Evolutionary conservation across 2,329 filamentous ascomycete species (phyloP).

Genomic region (Sporothrix globosa): DNA sequence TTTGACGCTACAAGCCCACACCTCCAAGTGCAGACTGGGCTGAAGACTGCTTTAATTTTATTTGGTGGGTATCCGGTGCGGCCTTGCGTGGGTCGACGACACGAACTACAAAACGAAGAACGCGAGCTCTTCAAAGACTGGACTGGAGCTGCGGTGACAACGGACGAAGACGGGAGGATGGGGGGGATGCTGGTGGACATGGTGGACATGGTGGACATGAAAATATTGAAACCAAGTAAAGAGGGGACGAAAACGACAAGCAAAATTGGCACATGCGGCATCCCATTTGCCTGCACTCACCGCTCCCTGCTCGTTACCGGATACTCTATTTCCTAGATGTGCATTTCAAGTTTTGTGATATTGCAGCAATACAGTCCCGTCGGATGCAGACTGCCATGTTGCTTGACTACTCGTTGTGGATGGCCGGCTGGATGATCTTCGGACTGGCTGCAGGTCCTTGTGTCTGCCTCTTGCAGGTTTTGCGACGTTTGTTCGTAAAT

Average conservation of each 20-base stretch:
- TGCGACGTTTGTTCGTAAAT: background rate
- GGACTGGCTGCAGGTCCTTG: constrained; percentile 3
- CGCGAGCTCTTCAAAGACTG: too few species aligned
- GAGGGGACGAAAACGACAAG: background rate
- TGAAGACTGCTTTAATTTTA: constrained; percentile 9
- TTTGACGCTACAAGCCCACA: too few species aligned
- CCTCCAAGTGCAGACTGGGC: background rate
- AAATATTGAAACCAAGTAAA: background rate
- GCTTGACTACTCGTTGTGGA: background rate
- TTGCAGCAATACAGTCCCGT: background rate
- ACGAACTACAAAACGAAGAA: background rate
- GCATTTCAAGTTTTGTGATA: background rate
- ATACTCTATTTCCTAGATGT: constrained; percentile 1
- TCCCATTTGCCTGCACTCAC: background rate
- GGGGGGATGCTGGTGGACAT: too few species aligned
- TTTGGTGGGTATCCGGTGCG: background rate
- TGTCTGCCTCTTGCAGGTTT: background rate
- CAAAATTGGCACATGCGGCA: constrained; percentile 2
- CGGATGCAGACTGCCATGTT: background rate
- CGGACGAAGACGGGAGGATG: background rate
- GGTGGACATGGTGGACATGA: background rate
- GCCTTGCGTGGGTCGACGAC: constrained; percentile 11
- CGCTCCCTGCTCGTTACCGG: constrained; percentile 14
- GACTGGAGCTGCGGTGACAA: background rate
- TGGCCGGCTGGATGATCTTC: constrained; percentile 21